A percentile compares a stretch with the other conserved stretches of the same genome.
phyloP scores from a whole-genome alignment of 2,329 filamentous ascomycete genomes.

The Dactylonectria macrodidyma region DNA sequence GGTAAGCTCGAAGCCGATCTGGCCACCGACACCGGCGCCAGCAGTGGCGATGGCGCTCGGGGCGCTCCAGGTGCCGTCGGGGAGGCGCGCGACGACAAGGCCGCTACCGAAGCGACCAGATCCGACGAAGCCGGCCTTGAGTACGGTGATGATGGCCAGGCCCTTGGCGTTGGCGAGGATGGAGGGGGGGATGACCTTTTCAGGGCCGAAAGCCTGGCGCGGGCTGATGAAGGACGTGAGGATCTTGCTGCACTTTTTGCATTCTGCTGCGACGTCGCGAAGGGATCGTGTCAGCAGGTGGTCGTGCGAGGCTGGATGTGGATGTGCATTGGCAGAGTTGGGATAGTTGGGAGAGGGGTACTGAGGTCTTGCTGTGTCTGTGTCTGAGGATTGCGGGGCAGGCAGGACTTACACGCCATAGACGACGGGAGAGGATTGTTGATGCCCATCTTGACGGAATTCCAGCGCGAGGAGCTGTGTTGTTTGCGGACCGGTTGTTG shows the following conservation, averaged over 20 bases:
- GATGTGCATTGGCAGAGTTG: too few species aligned
- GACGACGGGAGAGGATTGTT: conserved; percentile 78
- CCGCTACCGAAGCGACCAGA: conserved; percentile 87
- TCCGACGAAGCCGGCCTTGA: conserved; percentile 90
- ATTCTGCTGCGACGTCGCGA: conserved; percentile 78
- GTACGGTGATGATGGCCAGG: conserved; percentile 87
- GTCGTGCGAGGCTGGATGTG: conserved; percentile 9
- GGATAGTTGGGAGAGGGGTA: conserved; percentile 24
- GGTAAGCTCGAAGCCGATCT: conserved; percentile 89
- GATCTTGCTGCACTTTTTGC: conserved; percentile 97
- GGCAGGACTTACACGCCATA: conserved; percentile 73
- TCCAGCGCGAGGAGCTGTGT: conserved; percentile 17
- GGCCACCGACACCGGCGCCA: conserved; percentile 86
- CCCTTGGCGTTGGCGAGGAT: conserved; percentile 94
- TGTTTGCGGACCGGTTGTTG: conserved; percentile 16
- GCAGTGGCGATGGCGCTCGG: conserved; percentile 86
- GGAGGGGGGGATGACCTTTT: conserved; percentile 95
- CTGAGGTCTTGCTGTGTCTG: conserved; percentile 33
- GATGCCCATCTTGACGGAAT: conserved; percentile 67
- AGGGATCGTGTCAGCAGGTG: conserved; percentile 31
- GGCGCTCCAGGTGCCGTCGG: conserved; percentile 85
- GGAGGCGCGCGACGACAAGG: conserved; percentile 83
- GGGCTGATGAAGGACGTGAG: conserved; percentile 95
- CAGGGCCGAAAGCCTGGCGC: conserved; percentile 91
- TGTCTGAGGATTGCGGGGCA: conserved; percentile 36